A percentile compares a stretch with the other conserved stretches of the same genome.
phyloP scores from a whole-genome alignment of 2,329 filamentous ascomycete species.

The Colletotrichum godetiae region DNA sequence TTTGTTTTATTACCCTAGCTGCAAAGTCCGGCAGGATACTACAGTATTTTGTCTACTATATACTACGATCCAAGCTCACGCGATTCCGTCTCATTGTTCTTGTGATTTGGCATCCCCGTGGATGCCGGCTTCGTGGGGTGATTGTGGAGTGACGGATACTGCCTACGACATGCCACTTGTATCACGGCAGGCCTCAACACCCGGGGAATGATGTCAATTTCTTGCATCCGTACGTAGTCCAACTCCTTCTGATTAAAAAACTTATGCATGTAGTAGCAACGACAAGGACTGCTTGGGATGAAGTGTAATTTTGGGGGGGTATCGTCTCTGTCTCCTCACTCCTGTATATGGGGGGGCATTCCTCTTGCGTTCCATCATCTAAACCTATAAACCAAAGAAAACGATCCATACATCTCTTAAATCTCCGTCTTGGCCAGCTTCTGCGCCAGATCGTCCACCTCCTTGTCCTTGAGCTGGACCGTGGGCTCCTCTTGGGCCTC shows the following conservation, averaged over 20 bases:
- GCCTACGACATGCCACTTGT: not conserved
- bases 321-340: slow-evolving; percentile 34
- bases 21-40: not conserved
- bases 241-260: not conserved
- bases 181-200: not conserved
- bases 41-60: not conserved
- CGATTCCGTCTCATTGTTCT: slow-evolving; percentile 4
- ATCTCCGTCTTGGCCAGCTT: slow-evolving; percentile 78
- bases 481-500: slow-evolving; percentile 79
- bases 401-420: slow-evolving; percentile 45
- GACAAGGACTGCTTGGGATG: slow-evolving; percentile 2
- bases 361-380: slow-evolving; percentile 35
- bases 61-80: slow-evolving; percentile 1
- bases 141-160: slow-evolving; percentile 21
- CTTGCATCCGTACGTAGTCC: too few species aligned
- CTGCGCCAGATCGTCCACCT: slow-evolving; percentile 84
- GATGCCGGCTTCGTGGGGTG: slow-evolving; percentile 23
- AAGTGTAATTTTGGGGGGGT: slow-evolving; percentile 36
- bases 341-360: slow-evolving; percentile 27
- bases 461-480: slow-evolving; percentile 77
- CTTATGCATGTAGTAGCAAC: not conserved
- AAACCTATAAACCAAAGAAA: slow-evolving; percentile 32
- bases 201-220: not conserved
- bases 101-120: not conserved
- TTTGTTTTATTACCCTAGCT: not conserved